These are phyloP conservation scores for Fusarium marasasianum DNA, from an alignment of 2,329 filamentous ascomycete species.

Conservation along the genomic window DNA sequence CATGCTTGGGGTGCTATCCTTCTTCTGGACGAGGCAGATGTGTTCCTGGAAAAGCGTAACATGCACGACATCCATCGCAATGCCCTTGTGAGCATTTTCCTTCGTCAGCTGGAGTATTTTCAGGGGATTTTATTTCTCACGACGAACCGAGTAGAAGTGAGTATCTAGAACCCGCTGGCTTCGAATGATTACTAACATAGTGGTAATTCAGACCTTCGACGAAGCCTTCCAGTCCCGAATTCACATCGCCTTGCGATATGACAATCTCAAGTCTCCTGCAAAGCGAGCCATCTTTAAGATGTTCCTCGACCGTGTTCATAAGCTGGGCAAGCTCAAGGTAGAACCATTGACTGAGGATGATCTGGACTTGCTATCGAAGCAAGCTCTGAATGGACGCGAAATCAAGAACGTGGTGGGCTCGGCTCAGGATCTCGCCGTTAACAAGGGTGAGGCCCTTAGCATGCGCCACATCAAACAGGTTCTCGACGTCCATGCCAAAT, in stretches of 20 bases:
- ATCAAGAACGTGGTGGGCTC: constrained; percentile 91
- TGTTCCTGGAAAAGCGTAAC: constrained; percentile 84
- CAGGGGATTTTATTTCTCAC: constrained; percentile 91
- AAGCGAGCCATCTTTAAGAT: constrained; percentile 84
- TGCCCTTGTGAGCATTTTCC: constrained; percentile 85
- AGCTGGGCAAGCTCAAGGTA: constrained; percentile 68
- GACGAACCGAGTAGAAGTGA: constrained; percentile 80
- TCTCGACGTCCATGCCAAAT: constrained; percentile 83
- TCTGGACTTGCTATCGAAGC: constrained; percentile 70
- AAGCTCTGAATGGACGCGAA: constrained; percentile 71
- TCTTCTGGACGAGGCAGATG: constrained; percentile 85
- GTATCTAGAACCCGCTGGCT: constrained; percentile 15
- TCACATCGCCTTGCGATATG: constrained; percentile 85
- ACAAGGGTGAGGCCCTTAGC: constrained; percentile 74
- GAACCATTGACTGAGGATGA: constrained; percentile 74
- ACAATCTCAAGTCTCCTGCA: constrained; percentile 75
- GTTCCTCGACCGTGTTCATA: constrained; percentile 78
- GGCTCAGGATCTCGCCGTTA: constrained; percentile 82
- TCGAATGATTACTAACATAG: background rate
- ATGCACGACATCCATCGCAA: constrained; percentile 88
- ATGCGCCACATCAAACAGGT: constrained; percentile 86
- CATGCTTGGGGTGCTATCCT: constrained; percentile 88
- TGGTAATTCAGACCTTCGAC: constrained; percentile 74
- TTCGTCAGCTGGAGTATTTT: constrained; percentile 89
- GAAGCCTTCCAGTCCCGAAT: constrained; percentile 91